phyloP scores from a whole-genome alignment of 495 filamentous ascomycete species.

The Trichoderma reesei region DNA sequence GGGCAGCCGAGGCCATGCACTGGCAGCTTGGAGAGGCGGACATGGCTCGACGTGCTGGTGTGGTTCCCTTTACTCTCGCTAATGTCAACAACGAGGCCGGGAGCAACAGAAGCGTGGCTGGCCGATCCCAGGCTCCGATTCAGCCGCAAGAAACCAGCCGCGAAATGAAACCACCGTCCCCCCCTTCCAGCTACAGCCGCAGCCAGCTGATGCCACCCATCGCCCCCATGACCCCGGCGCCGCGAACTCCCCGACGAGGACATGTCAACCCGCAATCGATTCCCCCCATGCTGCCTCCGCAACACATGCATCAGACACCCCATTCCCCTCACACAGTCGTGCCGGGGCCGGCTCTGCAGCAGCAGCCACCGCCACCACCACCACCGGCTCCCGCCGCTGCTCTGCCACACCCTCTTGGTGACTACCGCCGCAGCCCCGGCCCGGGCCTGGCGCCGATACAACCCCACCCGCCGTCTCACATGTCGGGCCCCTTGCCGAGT shows the following conservation, averaged over 20 bases:
- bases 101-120: conserved; percentile 19
- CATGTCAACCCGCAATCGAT: neutral
- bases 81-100: conserved; percentile 49
- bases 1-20: conserved; percentile 93
- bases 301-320: conserved; percentile 12
- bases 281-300: neutral
- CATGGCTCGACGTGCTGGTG: conserved; percentile 83
- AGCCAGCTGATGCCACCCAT: conserved; percentile 11
- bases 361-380: conserved; percentile 1
- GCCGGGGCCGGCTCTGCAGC: conserved; percentile 8
- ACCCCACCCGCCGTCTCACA: conserved; percentile 19
- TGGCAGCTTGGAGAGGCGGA: conserved; percentile 92
- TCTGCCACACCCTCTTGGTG: conserved; percentile 16
- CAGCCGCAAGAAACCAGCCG: conserved; percentile 13
- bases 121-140: conserved; percentile 24
- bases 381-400: conserved; percentile 26
- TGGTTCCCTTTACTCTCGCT: conserved; percentile 66
- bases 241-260: conserved; percentile 2
- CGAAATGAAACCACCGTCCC: conserved; percentile 24
- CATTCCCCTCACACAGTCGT: conserved; percentile 16
- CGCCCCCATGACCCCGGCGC: neutral
- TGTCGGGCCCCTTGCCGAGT: conserved; percentile 36
- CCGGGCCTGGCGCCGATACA: conserved; percentile 37
- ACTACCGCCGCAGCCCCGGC: conserved; percentile 22
- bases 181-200: conserved; percentile 28